Evolutionary conservation across 2,329 filamentous ascomycete species (phyloP).

Genomic region (Falciphora oryzae): DNA sequence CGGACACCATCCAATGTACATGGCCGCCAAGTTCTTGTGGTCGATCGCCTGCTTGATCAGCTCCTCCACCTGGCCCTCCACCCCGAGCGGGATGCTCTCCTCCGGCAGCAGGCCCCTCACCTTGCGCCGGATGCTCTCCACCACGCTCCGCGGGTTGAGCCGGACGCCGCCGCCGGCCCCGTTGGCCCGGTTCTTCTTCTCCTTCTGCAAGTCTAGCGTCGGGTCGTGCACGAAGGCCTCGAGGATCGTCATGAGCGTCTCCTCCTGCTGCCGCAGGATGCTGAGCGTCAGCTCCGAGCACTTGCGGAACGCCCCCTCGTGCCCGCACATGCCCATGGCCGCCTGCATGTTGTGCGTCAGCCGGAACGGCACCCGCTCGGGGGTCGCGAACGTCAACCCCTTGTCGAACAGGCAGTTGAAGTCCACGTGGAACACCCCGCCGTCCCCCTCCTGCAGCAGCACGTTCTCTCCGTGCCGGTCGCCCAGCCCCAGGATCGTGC

Average conservation of each 20-base stretch:
- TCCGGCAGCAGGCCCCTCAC: conserved; percentile 76
- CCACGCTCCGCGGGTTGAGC: conserved; percentile 63
- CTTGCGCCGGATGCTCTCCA: conserved; percentile 85
- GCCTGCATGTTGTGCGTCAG: conserved; percentile 98
- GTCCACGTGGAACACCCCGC: conserved; percentile 94
- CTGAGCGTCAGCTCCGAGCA: conserved; percentile 84
- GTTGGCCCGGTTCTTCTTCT: conserved; percentile 54
- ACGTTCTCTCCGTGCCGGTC: conserved; percentile 98
- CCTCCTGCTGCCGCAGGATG: conserved; percentile 83
- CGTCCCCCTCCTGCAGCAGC: conserved; percentile 86
- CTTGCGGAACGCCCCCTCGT: conserved; percentile 87
- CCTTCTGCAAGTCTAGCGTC: conserved; percentile 78
- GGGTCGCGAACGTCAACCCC: conserved; percentile 88
- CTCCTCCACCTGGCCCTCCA: conserved; percentile 96
- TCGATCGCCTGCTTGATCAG: conserved; percentile 83
- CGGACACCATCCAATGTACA: conserved; percentile 94
- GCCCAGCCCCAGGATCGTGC: conserved; percentile 86
- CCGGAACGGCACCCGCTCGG: conserved; percentile 91
- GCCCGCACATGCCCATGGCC: conserved; percentile 91
- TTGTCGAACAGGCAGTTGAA: conserved; percentile 99
- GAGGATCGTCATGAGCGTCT: conserved; percentile 93
- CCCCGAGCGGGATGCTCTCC: conserved; percentile 87
- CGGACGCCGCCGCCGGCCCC: conserved; percentile 26
- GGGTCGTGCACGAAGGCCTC: conserved; percentile 98
- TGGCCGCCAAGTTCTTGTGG: conserved; percentile 71